A percentile compares a stretch with the other conserved stretches of the same genome.
Evolutionary conservation across 108 stramenopile species (phyloP).

Genomic region (Nitzschia sp.): DNA sequence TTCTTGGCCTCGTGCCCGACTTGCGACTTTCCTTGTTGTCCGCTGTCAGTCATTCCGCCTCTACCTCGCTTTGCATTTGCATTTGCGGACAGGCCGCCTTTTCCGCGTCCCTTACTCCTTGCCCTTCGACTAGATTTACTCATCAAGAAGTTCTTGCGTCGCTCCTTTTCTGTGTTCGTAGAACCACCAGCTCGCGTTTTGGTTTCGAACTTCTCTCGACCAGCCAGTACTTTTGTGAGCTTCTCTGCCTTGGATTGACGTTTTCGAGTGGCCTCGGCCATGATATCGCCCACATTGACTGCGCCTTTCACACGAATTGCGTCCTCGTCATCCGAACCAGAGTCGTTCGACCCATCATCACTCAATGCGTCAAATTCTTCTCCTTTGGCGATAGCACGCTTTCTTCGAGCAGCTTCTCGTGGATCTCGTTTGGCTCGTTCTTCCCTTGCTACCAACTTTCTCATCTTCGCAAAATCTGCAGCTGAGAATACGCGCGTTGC

Average conservation of each 20-base stretch:
- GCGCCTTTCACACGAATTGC: conserved; percentile 62
- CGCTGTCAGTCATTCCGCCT: conserved; percentile 26
- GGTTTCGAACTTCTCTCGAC: conserved; percentile 74
- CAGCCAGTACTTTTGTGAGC: conserved; percentile 72
- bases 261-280: conserved; percentile 80
- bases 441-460: conserved; percentile 86
- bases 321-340: conserved; percentile 58
- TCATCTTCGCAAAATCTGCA: conserved; percentile 86
- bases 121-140: conserved; percentile 60
- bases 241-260: conserved; percentile 79
- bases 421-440: conserved; percentile 73
- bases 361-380: conserved; percentile 73
- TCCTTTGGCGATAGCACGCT: conserved; percentile 72
- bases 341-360: conserved; percentile 51
- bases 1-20: conserved; percentile 73
- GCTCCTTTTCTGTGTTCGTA: conserved; percentile 90
- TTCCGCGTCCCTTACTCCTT: conserved; percentile 61
- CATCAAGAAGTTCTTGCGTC: conserved; percentile 93
- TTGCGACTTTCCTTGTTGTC: conserved; percentile 34
- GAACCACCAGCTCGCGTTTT: conserved; percentile 85
- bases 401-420: conserved; percentile 74
- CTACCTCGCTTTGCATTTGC: conserved; percentile 6
- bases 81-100: conserved; percentile 45
- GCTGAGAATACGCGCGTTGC: conserved; percentile 80
- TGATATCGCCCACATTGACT: conserved; percentile 72